These are phyloP conservation scores for Amanita brunnescens DNA, from an alignment of 768 basidiomycete genomes.

Conservation along the genomic window DNA sequence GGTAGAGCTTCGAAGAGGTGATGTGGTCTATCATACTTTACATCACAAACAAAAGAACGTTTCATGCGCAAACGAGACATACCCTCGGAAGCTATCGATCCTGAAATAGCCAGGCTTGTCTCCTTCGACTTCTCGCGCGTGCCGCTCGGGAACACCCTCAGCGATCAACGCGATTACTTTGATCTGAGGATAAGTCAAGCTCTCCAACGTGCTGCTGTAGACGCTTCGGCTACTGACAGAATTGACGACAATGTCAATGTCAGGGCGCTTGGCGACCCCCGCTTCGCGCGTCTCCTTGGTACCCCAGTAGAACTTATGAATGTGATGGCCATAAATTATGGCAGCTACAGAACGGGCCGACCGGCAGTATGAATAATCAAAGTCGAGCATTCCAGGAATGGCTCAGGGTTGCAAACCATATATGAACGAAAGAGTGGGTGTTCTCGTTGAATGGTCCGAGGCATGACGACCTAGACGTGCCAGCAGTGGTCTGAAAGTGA, in stretches of 20 bases:
- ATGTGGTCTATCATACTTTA: constrained; percentile 99
- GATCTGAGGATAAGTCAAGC: constrained; percentile 53
- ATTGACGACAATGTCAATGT: constrained; percentile 97
- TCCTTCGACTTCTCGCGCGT: constrained; percentile 96
- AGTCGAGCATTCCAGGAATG: constrained; percentile 95
- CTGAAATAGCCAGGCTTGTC: constrained; percentile 99
- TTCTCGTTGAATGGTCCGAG: constrained; percentile 87
- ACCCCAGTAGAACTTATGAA: constrained; percentile 99
- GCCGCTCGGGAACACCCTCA: constrained; percentile 97
- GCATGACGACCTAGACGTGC: constrained; percentile 61
- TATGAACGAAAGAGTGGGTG: constrained; percentile 96
- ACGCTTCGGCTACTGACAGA: constrained; percentile 92
- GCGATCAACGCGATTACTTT: constrained; percentile 85
- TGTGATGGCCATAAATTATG: constrained; percentile 99
- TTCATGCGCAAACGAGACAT: constrained; percentile 17
- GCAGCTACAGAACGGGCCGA: constrained; percentile 90
- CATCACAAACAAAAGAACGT: constrained; percentile 6
- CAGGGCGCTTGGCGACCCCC: constrained; percentile 93
- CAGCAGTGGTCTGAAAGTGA: constrained; percentile 55
- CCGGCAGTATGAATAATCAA: constrained; percentile 97
- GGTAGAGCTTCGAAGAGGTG: constrained; percentile 97
- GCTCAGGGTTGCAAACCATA: constrained; percentile 99
- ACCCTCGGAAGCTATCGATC: constrained; percentile 98
- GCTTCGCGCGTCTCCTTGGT: constrained; percentile 94
- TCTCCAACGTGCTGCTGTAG: constrained; percentile 90